Percentiles rank a stretch among this genome's conserved stretches.
phyloP scores from a whole-genome alignment of 257 asterid species.

The Solanum rostratum region DNA sequence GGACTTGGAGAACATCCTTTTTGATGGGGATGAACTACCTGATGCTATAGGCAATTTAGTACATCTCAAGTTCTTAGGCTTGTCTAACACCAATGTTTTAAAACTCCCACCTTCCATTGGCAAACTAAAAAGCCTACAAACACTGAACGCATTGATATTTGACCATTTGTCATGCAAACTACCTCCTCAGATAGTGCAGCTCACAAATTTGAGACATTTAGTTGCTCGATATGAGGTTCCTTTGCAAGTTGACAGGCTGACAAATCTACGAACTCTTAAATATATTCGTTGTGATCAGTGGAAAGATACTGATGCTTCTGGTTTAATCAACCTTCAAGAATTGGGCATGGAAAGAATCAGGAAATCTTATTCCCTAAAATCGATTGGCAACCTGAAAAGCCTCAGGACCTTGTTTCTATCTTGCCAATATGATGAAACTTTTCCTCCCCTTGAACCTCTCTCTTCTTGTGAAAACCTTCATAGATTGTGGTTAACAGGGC shows the following conservation, averaged over 20 bases:
- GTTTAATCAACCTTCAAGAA: background rate
- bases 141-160: background rate
- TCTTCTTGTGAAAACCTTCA: background rate
- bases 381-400: background rate
- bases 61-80: conserved; percentile 1
- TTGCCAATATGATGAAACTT: background rate
- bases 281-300: background rate
- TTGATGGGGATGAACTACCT: background rate
- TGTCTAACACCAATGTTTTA: background rate
- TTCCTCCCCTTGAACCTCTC: background rate
- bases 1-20: background rate
- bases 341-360: background rate
- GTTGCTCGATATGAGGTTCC: background rate
- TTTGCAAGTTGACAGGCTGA: background rate
- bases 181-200: background rate
- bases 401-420: background rate
- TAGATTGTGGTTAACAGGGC: background rate
- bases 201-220: background rate
- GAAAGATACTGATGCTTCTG: background rate
- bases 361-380: background rate
- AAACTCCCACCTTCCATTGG: background rate
- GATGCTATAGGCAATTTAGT: background rate
- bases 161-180: background rate
- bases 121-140: background rate
- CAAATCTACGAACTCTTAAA: background rate